Conservation (phyloP, 2,329 filamentous ascomycete species). For the Alternaria angustiovoidea region DNA sequence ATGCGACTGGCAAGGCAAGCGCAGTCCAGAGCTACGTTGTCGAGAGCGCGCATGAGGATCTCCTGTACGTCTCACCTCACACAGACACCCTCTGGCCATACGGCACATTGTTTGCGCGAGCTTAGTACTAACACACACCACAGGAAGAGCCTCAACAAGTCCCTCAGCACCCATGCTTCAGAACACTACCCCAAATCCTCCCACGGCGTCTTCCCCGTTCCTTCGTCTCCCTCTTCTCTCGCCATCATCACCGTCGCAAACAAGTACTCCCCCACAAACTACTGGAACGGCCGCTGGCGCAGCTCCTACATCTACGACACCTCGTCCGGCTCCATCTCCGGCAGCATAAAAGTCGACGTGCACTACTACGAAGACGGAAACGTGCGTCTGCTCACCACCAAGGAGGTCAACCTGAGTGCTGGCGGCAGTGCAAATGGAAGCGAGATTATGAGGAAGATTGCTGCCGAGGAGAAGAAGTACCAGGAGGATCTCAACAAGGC, state of each 20-base stretch:
- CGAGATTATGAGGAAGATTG: conserved; percentile 80
- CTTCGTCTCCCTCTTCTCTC: conserved; percentile 75
- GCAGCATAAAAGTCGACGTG: conserved; percentile 89
- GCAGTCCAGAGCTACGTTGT: conserved; percentile 79
- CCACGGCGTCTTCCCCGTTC: conserved; percentile 79
- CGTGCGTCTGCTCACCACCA: conserved; percentile 89
- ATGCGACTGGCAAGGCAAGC: conserved; percentile 84
- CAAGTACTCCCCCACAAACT: conserved; percentile 98
- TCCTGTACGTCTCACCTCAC: conserved; percentile 70
- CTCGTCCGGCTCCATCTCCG: conserved; percentile 71
- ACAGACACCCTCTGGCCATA: not conserved
- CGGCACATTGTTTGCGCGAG: not conserved
- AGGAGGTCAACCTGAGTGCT: conserved; percentile 71
- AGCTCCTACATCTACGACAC: conserved; percentile 83
- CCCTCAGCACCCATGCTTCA: conserved; percentile 75
- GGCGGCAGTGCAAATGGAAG: conserved; percentile 66
- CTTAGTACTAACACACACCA: not conserved
- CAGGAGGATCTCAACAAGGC: conserved; percentile 95
- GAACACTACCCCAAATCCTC: conserved; percentile 89
- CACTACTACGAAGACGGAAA: conserved; percentile 99
- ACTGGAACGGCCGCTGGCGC: conserved; percentile 98
- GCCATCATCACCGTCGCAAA: conserved; percentile 88
- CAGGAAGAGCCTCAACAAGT: conserved; percentile 85
- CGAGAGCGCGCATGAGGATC: conserved; percentile 77
- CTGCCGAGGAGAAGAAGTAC: conserved; percentile 84